phyloP scores from a whole-genome alignment of 2,329 filamentous ascomycete species.

The Diaporthe vaccinii region DNA sequence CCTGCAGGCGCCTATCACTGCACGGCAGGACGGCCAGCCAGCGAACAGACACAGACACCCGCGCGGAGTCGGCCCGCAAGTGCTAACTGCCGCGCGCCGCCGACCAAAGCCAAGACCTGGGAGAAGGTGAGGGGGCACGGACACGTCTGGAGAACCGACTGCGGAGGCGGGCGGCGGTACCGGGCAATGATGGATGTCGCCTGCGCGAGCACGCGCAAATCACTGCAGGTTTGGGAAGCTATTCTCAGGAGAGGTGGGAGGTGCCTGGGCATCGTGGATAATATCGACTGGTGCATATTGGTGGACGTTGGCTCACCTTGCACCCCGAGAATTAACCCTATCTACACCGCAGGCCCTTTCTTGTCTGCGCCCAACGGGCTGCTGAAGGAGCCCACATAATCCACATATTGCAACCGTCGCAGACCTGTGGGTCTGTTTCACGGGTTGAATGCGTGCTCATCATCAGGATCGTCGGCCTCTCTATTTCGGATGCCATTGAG shows the following conservation, averaged over 20 bases:
- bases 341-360: neutral
- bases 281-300: neutral
- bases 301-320: neutral
- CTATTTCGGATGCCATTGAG: neutral
- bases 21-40: neutral
- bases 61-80: constrained; percentile 28
- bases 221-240: constrained; percentile 12
- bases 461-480: neutral
- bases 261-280: neutral
- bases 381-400: neutral
- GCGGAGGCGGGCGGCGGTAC: constrained; percentile 22
- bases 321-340: constrained; percentile 10
- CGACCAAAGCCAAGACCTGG: constrained; percentile 10
- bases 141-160: constrained; percentile 1
- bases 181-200: neutral
- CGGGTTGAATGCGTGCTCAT: neutral
- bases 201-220: neutral
- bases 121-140: constrained; percentile 9
- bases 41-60: constrained; percentile 11
- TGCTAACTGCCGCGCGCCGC: constrained; percentile 26
- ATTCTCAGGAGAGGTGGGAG: neutral
- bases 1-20: constrained; percentile 19
- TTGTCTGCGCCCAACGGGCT: neutral
- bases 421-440: neutral
- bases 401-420: neutral